These are phyloP conservation scores for Trametes cubensis DNA, from an alignment of 768 basidiomycete genomes.

Conservation along the genomic window DNA sequence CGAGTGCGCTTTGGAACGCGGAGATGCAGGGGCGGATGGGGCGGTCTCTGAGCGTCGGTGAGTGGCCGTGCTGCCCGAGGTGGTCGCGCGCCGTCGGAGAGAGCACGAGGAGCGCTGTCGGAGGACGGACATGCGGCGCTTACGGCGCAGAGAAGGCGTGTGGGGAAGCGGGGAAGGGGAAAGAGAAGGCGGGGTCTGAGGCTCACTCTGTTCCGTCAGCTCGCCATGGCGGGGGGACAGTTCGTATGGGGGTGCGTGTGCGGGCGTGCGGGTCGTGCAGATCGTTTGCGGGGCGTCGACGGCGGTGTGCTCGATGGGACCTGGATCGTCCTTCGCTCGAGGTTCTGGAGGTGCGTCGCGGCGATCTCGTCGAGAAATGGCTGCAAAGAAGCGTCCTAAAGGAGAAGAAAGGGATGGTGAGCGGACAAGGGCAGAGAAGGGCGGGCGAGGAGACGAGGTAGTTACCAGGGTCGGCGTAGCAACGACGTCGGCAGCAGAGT, in stretches of 20 bases:
- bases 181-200: conserved; percentile 6
- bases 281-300: background rate
- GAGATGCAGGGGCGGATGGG: background rate
- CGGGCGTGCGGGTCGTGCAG: conserved; percentile 11
- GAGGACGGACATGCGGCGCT: conserved; percentile 25
- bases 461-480: conserved; percentile 23
- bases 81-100: conserved; percentile 26
- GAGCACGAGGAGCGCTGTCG: conserved; percentile 31
- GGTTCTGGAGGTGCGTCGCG: conserved; percentile 13
- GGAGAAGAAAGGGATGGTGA: background rate
- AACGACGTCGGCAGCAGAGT: conserved; percentile 25
- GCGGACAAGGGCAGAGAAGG: background rate
- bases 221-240: conserved; percentile 11
- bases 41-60: conserved; percentile 14
- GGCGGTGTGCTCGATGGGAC: background rate
- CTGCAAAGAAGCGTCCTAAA: conserved; percentile 20
- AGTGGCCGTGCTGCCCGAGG: conserved; percentile 5
- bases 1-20: conserved; percentile 11
- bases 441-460: background rate
- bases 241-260: conserved; percentile 17
- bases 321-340: background rate
- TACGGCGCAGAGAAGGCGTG: conserved; percentile 23
- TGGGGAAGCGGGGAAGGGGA: conserved; percentile 14
- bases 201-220: conserved; percentile 19
- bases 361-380: conserved; percentile 25